Conservation (phyloP, 2,329 filamentous ascomycete species). For the Hypoxylon sp. region DNA sequence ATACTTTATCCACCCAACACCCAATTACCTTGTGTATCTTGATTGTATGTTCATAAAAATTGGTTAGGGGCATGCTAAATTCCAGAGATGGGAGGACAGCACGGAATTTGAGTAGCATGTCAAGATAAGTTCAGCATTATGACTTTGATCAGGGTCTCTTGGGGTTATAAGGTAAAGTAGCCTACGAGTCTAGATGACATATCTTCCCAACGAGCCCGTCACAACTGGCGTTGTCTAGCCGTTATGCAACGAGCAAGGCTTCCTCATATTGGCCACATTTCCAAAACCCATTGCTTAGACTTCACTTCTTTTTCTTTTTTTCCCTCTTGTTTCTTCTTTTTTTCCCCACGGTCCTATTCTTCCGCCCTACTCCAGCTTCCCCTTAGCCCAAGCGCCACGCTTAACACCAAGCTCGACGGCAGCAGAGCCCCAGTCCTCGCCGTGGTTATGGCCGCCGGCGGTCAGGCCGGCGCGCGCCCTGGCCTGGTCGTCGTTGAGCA, state of each 20-base stretch:
- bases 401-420: constrained; percentile 95
- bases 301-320: neutral
- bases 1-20: constrained; percentile 47
- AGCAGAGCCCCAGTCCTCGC: constrained; percentile 94
- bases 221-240: constrained; percentile 4
- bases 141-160: constrained; percentile 15
- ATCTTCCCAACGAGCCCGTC: neutral
- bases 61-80: neutral
- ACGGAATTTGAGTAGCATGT: neutral
- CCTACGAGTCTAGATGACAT: constrained; percentile 2
- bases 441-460: constrained; percentile 86
- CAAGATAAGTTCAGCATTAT: constrained; percentile 1
- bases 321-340: constrained; percentile 2
- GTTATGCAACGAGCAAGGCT: neutral
- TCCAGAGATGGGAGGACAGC: neutral
- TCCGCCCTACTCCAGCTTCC: constrained; percentile 65
- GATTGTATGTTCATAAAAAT: constrained; percentile 30
- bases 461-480: constrained; percentile 83
- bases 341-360: constrained; percentile 8
- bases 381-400: constrained; percentile 85
- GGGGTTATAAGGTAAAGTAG: neutral
- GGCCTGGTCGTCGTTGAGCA: constrained; percentile 90
- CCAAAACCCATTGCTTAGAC: neutral
- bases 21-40: constrained; percentile 10
- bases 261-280: neutral